These are phyloP conservation scores for Maudiozyma pseudohumilis DNA, from an alignment of 805 yeast genomes.

Conservation along the genomic window DNA sequence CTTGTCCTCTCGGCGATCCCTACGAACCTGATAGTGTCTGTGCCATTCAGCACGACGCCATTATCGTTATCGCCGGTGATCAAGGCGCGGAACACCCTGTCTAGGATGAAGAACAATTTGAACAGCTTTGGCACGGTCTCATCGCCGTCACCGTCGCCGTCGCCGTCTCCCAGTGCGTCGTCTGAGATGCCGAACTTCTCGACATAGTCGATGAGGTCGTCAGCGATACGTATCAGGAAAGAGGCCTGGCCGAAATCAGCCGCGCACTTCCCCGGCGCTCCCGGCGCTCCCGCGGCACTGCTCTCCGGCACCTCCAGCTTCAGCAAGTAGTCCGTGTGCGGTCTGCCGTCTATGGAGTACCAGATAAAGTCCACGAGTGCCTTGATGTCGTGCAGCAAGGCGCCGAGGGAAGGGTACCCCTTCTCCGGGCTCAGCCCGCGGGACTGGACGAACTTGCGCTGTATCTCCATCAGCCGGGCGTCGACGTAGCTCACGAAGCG, in stretches of 20 bases:
- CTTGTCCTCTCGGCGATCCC: slow-evolving; percentile 48
- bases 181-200: slow-evolving; percentile 32
- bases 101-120: slow-evolving; percentile 32
- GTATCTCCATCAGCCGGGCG: slow-evolving; percentile 41
- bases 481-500: slow-evolving; percentile 48
- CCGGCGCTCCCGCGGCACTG: neutral
- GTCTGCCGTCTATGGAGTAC: slow-evolving; percentile 41
- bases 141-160: slow-evolving; percentile 14
- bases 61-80: slow-evolving; percentile 31
- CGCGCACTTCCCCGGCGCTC: neutral
- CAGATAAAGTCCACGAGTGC: slow-evolving; percentile 47
- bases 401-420: slow-evolving; percentile 24
- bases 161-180: slow-evolving; percentile 5
- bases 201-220: slow-evolving; percentile 55
- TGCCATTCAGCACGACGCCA: slow-evolving; percentile 31
- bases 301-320: neutral
- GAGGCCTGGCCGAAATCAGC: slow-evolving; percentile 48
- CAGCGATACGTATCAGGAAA: slow-evolving; percentile 52
- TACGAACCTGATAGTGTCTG: slow-evolving; percentile 43
- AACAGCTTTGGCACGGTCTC: slow-evolving; percentile 31
- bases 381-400: slow-evolving; percentile 38
- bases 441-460: slow-evolving; percentile 43
- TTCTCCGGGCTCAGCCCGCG: slow-evolving; percentile 28
- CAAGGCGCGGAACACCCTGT: slow-evolving; percentile 32
- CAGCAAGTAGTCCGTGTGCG: slow-evolving; percentile 23